Conservation (phyloP, 164 flowering plant genomes). For the Umbilicus rupestris region DNA sequence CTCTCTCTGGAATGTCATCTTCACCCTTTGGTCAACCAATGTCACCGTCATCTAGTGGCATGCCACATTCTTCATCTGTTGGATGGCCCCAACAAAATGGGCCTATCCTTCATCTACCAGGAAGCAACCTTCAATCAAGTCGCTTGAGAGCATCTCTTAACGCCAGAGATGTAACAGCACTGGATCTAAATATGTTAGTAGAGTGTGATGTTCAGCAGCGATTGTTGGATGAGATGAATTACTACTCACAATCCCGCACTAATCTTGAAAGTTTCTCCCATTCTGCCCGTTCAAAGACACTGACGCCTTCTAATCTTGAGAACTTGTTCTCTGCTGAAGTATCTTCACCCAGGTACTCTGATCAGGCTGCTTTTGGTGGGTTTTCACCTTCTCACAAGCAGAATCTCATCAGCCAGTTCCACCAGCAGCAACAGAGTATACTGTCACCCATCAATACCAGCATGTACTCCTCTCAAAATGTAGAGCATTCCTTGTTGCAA, state of each 20-base stretch:
- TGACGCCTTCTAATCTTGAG: conserved; percentile 16
- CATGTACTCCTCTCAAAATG: conserved; percentile 8
- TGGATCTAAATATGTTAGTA: conserved; percentile 15
- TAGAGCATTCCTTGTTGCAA: conserved; percentile 9
- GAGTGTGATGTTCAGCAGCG: conserved; percentile 21
- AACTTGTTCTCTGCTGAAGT: conserved; percentile 17
- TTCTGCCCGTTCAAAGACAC: conserved; percentile 11
- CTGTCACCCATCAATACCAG: conserved; percentile 17
- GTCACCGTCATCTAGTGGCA: conserved; percentile 27
- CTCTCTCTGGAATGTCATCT: conserved; percentile 18
- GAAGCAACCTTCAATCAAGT: conserved; percentile 30
- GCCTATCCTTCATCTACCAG: conserved; percentile 30
- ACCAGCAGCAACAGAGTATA: conserved; percentile 14
- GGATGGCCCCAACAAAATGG: conserved; percentile 37
- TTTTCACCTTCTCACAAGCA: conserved; percentile 16
- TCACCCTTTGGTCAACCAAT: conserved; percentile 27
- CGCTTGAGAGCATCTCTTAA: conserved; percentile 34
- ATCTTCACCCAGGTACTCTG: conserved; percentile 12
- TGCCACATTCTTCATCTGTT: conserved; percentile 16
- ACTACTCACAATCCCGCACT: conserved; percentile 15
- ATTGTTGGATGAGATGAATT: conserved; percentile 18
- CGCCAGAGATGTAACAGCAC: conserved; percentile 32
- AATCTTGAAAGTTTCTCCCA: conserved; percentile 11
- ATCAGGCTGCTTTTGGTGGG: conserved; percentile 10
- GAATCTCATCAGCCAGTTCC: conserved; percentile 14